Conservation (phyloP, 345 rosid genomes). For the Garcia nutans region DNA sequence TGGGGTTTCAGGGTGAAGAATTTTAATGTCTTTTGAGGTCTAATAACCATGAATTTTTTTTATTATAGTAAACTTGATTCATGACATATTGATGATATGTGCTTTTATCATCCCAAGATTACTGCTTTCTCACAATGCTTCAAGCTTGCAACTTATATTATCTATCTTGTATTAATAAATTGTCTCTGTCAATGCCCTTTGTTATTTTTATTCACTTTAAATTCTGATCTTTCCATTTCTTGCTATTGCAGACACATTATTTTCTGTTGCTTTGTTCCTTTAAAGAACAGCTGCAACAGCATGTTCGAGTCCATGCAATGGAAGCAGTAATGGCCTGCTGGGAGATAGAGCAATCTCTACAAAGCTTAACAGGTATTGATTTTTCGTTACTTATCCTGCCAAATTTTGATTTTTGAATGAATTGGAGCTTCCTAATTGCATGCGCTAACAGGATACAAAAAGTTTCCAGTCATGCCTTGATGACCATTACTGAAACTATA, state of each 20-base stretch:
- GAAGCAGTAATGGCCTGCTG: slow-evolving; percentile 99
- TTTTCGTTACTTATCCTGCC: not conserved
- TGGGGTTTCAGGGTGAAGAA: too few relatives aligned
- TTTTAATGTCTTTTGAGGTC: too few relatives aligned
- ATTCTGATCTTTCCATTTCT: slow-evolving; percentile 15
- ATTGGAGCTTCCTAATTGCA: too few relatives aligned
- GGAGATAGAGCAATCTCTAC: slow-evolving; percentile 97
- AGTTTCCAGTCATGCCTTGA: not conserved
- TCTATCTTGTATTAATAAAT: too few relatives aligned
- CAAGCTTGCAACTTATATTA: too few relatives aligned
- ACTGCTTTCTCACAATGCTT: not conserved
- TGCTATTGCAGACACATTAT: slow-evolving; percentile 68
- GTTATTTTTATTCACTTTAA: too few relatives aligned
- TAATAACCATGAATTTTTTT: not conserved
- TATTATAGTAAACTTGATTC: not conserved
- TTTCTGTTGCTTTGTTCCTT: slow-evolving; percentile 88
- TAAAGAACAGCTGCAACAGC: slow-evolving; percentile 97
- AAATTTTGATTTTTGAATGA: not conserved
- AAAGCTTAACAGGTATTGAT: slow-evolving; percentile 78
- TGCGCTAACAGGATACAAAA: too few relatives aligned
- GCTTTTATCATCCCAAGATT: not conserved
- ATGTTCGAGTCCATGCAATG: slow-evolving; percentile 98
- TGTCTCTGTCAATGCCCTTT: too few relatives aligned
- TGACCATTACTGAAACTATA: not conserved
- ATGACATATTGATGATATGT: not conserved